These are phyloP conservation scores for Globisporangium splendens DNA, from an alignment of 352 stramenopile genomes.

Conservation along the genomic window DNA sequence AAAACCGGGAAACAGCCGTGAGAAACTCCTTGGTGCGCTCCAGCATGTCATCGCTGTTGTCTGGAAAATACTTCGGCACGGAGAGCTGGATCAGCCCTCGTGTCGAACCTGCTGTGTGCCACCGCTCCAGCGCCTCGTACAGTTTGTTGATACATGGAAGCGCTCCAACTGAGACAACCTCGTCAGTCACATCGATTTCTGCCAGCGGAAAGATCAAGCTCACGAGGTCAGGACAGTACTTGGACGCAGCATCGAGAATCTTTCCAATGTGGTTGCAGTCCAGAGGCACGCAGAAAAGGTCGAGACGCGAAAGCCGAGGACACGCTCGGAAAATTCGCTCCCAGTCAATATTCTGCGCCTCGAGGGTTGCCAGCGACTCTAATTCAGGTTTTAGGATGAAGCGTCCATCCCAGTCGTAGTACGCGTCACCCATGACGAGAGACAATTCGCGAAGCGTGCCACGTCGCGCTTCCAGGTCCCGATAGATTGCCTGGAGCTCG, in stretches of 20 bases:
- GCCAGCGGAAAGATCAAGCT: neutral
- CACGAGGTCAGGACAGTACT: neutral
- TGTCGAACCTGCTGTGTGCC: neutral
- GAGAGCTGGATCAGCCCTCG: constrained; percentile 18
- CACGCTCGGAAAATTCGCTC: neutral
- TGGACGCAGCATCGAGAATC: constrained; percentile 3
- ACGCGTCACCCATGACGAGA: too few species aligned
- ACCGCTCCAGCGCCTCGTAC: constrained; percentile 7
- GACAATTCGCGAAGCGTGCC: too few species aligned
- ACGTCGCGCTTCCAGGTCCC: too few species aligned
- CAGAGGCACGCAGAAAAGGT: neutral
- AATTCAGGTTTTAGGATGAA: too few species aligned
- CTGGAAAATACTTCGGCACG: constrained; percentile 9
- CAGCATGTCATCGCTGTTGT: neutral
- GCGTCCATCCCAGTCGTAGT: too few species aligned
- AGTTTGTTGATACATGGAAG: neutral
- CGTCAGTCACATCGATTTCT: neutral
- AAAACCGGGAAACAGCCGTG: constrained; percentile 8
- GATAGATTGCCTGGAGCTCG: too few species aligned
- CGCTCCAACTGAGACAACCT: neutral
- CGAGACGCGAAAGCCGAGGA: neutral
- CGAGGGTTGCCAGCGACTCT: neutral
- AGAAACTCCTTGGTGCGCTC: constrained; percentile 12
- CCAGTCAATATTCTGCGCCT: constrained; percentile 3
- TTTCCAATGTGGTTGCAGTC: neutral